A percentile compares a stretch with the other conserved stretches of the same genome.
Conservation (phyloP, 148 eudicot genomes). For the Talinum fruticosum region DNA sequence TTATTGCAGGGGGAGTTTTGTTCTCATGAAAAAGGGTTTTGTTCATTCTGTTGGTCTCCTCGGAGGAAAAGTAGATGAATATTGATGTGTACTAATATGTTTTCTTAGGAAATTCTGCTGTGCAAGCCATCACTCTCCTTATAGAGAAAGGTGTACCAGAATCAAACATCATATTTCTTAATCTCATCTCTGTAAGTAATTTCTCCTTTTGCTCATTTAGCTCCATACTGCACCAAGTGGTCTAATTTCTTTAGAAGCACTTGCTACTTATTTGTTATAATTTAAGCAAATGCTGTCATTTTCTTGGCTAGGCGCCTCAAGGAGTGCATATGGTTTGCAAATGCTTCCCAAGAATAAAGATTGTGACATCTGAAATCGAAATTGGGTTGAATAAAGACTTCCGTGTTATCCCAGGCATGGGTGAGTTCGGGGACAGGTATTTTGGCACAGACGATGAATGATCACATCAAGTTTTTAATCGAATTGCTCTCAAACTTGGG, state of each 20-base stretch:
- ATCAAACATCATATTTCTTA: constrained; percentile 87
- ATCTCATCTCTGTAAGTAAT: constrained; percentile 84
- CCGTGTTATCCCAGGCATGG: constrained; percentile 96
- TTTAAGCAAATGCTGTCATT: background rate
- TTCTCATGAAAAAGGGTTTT: no score
- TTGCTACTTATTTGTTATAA: background rate
- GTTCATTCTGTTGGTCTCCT: background rate
- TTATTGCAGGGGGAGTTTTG: no score
- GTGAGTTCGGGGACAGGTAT: constrained; percentile 97
- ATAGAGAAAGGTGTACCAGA: constrained; percentile 92
- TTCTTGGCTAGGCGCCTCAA: constrained; percentile 76
- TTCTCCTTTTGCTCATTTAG: background rate
- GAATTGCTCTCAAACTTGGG: background rate
- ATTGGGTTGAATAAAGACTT: constrained; percentile 71
- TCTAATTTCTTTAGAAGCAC: background rate
- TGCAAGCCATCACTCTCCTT: constrained; percentile 84
- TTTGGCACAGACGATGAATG: constrained; percentile 90
- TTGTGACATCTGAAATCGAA: constrained; percentile 95
- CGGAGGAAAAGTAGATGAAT: background rate
- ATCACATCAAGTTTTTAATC: background rate
- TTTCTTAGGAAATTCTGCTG: constrained; percentile 83
- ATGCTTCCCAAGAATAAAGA: constrained; percentile 82
- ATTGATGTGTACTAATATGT: constrained; percentile 6
- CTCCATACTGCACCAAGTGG: background rate
- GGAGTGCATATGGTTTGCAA: constrained; percentile 91